These are phyloP conservation scores for Triangularia setosa DNA, from an alignment of 2,329 filamentous ascomycete species.

Conservation along the genomic window DNA sequence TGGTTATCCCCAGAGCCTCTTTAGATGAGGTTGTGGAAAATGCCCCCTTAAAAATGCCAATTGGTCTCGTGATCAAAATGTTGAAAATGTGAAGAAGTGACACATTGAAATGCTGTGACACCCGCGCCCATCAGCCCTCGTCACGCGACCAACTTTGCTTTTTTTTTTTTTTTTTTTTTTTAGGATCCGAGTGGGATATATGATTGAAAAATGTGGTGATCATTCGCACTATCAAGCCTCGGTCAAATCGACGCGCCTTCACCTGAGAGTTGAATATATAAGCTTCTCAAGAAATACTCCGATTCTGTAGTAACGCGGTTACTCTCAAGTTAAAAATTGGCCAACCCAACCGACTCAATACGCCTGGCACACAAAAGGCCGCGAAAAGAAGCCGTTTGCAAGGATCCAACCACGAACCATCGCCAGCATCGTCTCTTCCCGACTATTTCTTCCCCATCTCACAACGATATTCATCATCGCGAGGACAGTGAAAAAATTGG, in stretches of 20 bases:
- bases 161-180: neutral
- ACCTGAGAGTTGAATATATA: no score
- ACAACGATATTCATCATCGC: constrained; percentile 14
- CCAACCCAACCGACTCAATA: no score
- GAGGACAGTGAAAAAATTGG: constrained; percentile 47
- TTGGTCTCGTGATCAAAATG: neutral
- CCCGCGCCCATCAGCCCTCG: neutral
- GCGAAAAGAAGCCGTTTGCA: no score
- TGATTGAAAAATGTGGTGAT: no score
- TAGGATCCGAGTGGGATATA: neutral
- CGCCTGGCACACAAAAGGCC: no score
- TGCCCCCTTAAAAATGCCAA: neutral
- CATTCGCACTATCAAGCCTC: no score
- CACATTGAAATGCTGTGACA: neutral
- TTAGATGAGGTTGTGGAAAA: neutral
- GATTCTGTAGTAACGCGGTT: no score
- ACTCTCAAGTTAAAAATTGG: no score
- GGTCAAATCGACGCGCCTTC: no score
- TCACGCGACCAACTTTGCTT: neutral
- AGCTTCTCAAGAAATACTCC: no score
- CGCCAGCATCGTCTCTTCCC: no score
- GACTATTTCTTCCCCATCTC: constrained; percentile 25
- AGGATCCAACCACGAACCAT: no score
- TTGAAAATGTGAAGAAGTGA: neutral
- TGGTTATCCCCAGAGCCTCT: neutral